These are phyloP conservation scores for Colletotrichum spaethianum DNA, from an alignment of 2,329 filamentous ascomycete genomes.

Conservation along the genomic window DNA sequence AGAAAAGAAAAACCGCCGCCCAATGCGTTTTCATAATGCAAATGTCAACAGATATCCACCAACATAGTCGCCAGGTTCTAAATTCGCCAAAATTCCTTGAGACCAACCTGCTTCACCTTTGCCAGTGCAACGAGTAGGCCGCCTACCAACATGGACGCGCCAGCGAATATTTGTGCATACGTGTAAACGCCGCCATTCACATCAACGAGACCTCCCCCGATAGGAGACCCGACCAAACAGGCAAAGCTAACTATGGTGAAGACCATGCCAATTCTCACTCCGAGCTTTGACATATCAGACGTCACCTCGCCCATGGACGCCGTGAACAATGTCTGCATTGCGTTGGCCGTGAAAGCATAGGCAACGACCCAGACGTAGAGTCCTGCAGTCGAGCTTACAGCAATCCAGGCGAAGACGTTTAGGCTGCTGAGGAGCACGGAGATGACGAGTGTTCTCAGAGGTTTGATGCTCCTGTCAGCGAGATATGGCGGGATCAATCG, in stretches of 20 bases:
- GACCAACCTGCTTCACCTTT: constrained; percentile 38
- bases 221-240: constrained; percentile 55
- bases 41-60: not conserved
- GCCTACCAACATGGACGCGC: constrained; percentile 27
- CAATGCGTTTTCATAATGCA: not conserved
- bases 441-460: constrained; percentile 40
- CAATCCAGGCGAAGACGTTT: constrained; percentile 51
- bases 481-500: constrained; percentile 42
- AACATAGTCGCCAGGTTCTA: not conserved
- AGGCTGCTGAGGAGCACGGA: constrained; percentile 28
- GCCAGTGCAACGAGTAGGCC: constrained; percentile 31
- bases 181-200: constrained; percentile 3
- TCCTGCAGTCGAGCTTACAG: constrained; percentile 49
- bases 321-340: constrained; percentile 58
- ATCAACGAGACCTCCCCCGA: constrained; percentile 61
- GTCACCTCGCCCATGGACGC: constrained; percentile 57
- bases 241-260: constrained; percentile 56
- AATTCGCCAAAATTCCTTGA: constrained; percentile 18
- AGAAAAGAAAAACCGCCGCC: not conserved
- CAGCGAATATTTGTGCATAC: constrained; percentile 35
- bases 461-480: constrained; percentile 42
- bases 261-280: constrained; percentile 58
- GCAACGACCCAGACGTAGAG: constrained; percentile 49
- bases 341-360: constrained; percentile 53
- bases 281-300: constrained; percentile 54